Evolutionary conservation across 257 asterid genomes (phyloP).

Genomic region (Linaria vulgaris): DNA sequence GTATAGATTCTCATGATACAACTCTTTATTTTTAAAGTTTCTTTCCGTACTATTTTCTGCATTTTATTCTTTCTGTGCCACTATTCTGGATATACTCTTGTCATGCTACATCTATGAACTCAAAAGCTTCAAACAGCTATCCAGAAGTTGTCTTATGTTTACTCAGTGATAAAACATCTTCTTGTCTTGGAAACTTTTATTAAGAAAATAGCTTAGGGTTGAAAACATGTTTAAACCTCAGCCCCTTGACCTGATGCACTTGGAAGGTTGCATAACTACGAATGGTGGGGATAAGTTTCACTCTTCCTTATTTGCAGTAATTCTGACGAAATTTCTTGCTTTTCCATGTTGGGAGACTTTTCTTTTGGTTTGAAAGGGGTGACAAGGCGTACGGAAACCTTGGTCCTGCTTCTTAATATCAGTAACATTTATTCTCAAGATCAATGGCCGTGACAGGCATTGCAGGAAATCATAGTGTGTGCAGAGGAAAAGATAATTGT

Average conservation of each 20-base stretch:
- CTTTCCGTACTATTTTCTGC: not conserved
- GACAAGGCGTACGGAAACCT: not conserved
- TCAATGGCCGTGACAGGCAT: conserved; percentile 14
- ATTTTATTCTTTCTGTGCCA: not conserved
- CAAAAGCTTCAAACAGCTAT: not conserved
- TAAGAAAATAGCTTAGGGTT: not conserved
- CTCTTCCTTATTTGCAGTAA: conserved; percentile 1
- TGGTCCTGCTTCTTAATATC: conserved; percentile 7
- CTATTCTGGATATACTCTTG: not conserved
- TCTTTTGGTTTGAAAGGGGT: not conserved
- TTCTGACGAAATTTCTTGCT: not conserved
- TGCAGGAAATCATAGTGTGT: conserved; percentile 11
- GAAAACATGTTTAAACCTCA: conserved; percentile 1
- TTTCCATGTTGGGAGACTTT: not conserved
- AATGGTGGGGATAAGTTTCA: not conserved
- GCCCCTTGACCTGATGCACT: conserved; percentile 10
- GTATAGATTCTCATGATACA: not conserved
- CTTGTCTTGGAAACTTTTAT: not conserved
- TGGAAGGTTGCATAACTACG: not conserved
- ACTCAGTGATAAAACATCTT: not conserved
- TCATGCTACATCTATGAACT: not conserved
- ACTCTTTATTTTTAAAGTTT: not conserved
- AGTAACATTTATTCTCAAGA: conserved; percentile 5
- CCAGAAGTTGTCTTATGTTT: not conserved
- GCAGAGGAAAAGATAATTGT: conserved; percentile 16